phyloP scores from a whole-genome alignment of 2,329 filamentous ascomycete genomes.

The Amesomyces nigricolor region DNA sequence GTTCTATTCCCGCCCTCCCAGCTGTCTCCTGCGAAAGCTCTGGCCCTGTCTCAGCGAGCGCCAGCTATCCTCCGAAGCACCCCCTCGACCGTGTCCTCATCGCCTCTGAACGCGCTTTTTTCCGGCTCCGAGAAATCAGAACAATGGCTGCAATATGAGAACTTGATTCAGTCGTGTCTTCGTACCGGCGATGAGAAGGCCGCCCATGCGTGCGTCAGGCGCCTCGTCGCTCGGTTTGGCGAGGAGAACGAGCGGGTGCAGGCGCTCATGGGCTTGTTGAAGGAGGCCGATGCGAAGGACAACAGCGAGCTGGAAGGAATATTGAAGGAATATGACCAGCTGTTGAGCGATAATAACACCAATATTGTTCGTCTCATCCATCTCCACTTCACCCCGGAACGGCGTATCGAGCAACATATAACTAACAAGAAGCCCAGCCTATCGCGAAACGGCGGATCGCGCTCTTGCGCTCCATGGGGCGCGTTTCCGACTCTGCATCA shows the following conservation, averaged over 20 bases:
- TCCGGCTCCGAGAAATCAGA: constrained; percentile 65
- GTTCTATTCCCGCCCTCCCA: constrained; percentile 53
- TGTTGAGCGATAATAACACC: constrained; percentile 65
- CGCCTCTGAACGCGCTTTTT: constrained; percentile 48
- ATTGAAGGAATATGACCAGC: constrained; percentile 69
- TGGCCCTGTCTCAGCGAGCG: constrained; percentile 56
- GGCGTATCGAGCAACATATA: background rate
- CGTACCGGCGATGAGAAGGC: constrained; percentile 76
- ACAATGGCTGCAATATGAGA: constrained; percentile 80
- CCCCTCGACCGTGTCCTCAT: constrained; percentile 50
- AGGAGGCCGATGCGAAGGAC: constrained; percentile 72
- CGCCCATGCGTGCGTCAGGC: constrained; percentile 68
- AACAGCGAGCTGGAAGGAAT: constrained; percentile 61
- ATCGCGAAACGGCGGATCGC: constrained; percentile 81
- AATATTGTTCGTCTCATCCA: constrained; percentile 62
- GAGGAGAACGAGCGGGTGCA: constrained; percentile 78
- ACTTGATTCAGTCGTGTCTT: constrained; percentile 76
- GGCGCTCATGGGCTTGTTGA: constrained; percentile 74
- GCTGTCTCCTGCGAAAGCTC: constrained; percentile 50
- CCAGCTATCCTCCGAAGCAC: constrained; percentile 50
- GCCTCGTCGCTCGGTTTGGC: constrained; percentile 75
- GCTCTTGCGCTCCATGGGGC: constrained; percentile 68
- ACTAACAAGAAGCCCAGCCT: constrained; percentile 49
- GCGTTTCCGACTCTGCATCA: constrained; percentile 64
- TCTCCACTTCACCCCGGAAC: background rate